phyloP scores from a whole-genome alignment of 768 basidiomycete genomes.

The Mycena chlorophos region DNA sequence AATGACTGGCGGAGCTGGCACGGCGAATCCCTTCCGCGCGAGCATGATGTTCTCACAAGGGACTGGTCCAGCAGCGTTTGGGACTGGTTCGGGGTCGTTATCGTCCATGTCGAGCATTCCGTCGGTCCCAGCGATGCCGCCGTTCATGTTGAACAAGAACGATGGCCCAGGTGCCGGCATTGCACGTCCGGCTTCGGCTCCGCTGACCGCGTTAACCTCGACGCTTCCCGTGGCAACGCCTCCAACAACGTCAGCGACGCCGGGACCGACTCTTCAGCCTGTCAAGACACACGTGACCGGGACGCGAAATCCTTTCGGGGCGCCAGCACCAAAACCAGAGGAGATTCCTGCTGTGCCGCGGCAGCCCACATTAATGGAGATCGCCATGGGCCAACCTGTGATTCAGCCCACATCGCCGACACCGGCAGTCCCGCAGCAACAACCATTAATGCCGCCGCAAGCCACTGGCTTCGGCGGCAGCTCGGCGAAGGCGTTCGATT shows the following conservation, averaged over 20 bases:
- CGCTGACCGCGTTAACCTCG: constrained; percentile 46
- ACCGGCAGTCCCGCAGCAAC: constrained; percentile 23
- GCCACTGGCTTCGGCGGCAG: constrained; percentile 19
- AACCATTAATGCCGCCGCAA: too few species aligned
- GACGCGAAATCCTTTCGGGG: constrained; percentile 92
- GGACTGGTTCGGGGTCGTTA: constrained; percentile 2
- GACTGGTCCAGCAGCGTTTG: constrained; percentile 57
- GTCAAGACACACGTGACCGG: constrained; percentile 91
- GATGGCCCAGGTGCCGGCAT: constrained; percentile 1
- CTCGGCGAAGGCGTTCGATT: constrained; percentile 37
- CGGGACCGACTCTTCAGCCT: constrained; percentile 50
- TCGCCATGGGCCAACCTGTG: constrained; percentile 52
- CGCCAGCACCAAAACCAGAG: constrained; percentile 58
- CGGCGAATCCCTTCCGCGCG: constrained; percentile 80
- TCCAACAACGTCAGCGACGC: constrained; percentile 24
- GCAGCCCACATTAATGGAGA: constrained; percentile 77
- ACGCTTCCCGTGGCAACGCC: constrained; percentile 32
- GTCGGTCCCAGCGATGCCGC: constrained; percentile 13
- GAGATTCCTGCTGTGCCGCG: constrained; percentile 8
- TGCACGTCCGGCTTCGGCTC: constrained; percentile 71
- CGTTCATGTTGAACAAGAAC: constrained; percentile 23
- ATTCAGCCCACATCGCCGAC: constrained; percentile 23
- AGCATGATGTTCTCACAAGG: constrained; percentile 67
- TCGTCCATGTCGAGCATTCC: background rate
- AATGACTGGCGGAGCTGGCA: constrained; percentile 46